Percentiles rank a stretch among this genome's conserved stretches.
Conservation (phyloP, 2,329 filamentous ascomycete genomes). For the Elsinoe arachidis region DNA sequence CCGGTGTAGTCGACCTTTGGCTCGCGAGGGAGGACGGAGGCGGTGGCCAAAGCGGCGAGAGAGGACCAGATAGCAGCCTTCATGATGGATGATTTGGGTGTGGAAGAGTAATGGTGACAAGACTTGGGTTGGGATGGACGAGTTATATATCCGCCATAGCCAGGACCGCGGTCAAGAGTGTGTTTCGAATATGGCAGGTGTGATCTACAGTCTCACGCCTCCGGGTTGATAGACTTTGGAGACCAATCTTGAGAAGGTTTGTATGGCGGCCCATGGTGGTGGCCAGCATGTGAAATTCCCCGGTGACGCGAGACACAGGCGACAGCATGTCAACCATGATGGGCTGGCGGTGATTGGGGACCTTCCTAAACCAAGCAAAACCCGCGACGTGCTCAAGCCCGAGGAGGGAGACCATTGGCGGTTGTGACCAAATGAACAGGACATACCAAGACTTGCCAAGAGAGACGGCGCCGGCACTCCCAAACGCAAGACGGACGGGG, state of each 20-base stretch:
- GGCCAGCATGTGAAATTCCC: neutral
- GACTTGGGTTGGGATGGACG: too few species aligned
- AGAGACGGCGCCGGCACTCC: neutral
- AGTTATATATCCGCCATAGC: neutral
- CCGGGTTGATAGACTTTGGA: neutral
- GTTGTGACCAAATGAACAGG: slow-evolving; percentile 1
- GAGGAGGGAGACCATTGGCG: neutral
- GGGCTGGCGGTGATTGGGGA: neutral
- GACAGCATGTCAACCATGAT: neutral
- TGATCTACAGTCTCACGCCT: neutral
- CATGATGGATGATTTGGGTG: neutral
- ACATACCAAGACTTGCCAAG: slow-evolving; percentile 12
- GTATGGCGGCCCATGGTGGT: neutral
- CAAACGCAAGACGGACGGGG: neutral
- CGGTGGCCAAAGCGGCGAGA: slow-evolving; percentile 5
- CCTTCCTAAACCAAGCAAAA: slow-evolving; percentile 11
- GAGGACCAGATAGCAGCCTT: slow-evolving; percentile 1
- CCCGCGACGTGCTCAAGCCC: neutral
- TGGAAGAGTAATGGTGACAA: neutral
- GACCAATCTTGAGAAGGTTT: neutral
- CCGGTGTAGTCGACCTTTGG: slow-evolving; percentile 1
- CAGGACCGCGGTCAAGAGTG: neutral
- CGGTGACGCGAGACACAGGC: slow-evolving; percentile 1
- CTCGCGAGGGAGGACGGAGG: slow-evolving; percentile 5
- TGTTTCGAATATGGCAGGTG: slow-evolving; percentile 7